phyloP scores from a whole-genome alignment of 148 eudicot species.

The Selenicereus undatus region DNA sequence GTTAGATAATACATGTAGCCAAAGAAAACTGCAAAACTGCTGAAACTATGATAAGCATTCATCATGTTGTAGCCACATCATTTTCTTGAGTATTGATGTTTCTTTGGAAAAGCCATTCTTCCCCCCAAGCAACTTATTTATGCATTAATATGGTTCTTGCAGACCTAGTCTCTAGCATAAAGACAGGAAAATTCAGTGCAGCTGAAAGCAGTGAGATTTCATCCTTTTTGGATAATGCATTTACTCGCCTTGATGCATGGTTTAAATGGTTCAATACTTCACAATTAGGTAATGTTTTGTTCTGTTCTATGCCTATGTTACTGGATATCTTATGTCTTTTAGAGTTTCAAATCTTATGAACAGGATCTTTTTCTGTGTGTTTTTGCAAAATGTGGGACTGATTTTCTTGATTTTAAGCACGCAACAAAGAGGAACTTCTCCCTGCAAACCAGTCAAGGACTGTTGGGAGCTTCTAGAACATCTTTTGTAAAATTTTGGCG shows the following conservation, averaged over 20 bases:
- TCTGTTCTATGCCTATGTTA: conserved; percentile 4
- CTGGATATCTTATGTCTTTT: not conserved
- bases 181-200: conserved; percentile 47
- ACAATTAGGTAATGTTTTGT: conserved; percentile 58
- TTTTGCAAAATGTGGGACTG: not conserved
- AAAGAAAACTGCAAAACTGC: not conserved
- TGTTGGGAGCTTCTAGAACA: not conserved
- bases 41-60: not conserved
- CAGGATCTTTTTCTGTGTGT: too few relatives aligned
- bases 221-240: conserved; percentile 67
- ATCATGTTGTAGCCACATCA: not conserved
- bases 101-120: conserved; percentile 1
- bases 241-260: conserved; percentile 90
- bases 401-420: not conserved
- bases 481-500: not conserved
- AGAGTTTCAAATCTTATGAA: not conserved
- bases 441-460: not conserved
- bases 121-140: not conserved
- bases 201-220: conserved; percentile 55
- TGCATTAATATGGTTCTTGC: conserved; percentile 25
- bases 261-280: conserved; percentile 93
- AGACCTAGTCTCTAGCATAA: conserved; percentile 67
- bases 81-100: not conserved
- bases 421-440: too few relatives aligned
- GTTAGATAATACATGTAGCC: not conserved